These are phyloP conservation scores for Hamigera avellanea DNA, from an alignment of 495 filamentous ascomycete species.

Conservation along the genomic window DNA sequence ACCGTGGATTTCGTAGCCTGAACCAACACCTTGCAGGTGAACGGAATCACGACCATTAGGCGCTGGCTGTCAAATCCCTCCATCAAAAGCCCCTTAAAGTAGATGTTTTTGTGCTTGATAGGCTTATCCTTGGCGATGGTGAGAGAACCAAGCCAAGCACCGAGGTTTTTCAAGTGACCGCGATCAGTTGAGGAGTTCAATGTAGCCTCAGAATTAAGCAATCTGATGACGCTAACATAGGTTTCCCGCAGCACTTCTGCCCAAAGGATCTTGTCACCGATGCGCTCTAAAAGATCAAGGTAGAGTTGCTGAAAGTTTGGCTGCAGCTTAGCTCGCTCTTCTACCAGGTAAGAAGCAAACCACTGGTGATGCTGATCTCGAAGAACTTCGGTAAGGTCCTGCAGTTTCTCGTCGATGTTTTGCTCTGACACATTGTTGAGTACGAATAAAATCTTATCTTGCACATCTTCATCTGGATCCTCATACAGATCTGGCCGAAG, in stretches of 20 bases:
- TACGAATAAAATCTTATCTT: slow-evolving; percentile 90
- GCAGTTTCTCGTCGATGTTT: slow-evolving; percentile 72
- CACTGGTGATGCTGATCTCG: slow-evolving; percentile 79
- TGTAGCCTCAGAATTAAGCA: slow-evolving; percentile 82
- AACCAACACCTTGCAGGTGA: slow-evolving; percentile 86
- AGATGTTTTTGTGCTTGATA: slow-evolving; percentile 92
- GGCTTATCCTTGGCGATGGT: slow-evolving; percentile 92
- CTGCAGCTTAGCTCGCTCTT: slow-evolving; percentile 90
- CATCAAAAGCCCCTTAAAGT: slow-evolving; percentile 87
- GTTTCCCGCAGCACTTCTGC: slow-evolving; percentile 87
- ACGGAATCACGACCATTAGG: slow-evolving; percentile 83
- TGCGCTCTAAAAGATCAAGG: slow-evolving; percentile 74
- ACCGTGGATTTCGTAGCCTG: slow-evolving; percentile 77
- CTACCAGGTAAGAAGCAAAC: slow-evolving; percentile 94
- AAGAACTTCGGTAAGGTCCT: slow-evolving; percentile 65
- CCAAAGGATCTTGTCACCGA: slow-evolving; percentile 69
- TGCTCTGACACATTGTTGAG: slow-evolving; percentile 90
- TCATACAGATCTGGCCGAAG: slow-evolving; percentile 47
- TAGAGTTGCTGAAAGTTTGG: slow-evolving; percentile 93
- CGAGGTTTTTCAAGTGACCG: slow-evolving; percentile 81
- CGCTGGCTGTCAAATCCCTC: slow-evolving; percentile 87
- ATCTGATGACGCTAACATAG: slow-evolving; percentile 68
- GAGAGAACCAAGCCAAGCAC: slow-evolving; percentile 82
- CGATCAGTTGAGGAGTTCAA: slow-evolving; percentile 70
- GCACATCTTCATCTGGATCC: slow-evolving; percentile 71